Evolutionary conservation across 2,329 filamentous ascomycete genomes (phyloP), one percentile per base, ranked within the genome.

Genomic region (Fusarium newnesense): DNA sequence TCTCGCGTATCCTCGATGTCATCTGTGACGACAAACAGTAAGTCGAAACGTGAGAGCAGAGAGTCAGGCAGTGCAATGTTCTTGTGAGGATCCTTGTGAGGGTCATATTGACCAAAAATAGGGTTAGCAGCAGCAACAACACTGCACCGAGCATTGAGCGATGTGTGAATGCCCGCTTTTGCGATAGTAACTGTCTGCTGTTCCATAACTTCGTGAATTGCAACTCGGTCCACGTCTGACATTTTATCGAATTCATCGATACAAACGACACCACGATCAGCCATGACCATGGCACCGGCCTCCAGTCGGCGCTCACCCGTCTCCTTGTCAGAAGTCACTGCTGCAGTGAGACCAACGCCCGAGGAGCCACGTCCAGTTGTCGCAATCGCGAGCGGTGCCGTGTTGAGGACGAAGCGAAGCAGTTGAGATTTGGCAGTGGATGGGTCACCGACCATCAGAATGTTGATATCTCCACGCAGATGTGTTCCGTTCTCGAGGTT

Each of bases 231-330:
- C 65, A 98, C 92, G 80, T 99, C 96, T 64, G 95, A 98, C 96
- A 99, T 99, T 83, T 99, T 99, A 86, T 99, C 96, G 76, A 99
- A 99, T 80, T 99, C 96, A 81, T 99, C 96, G 75, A 99, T 99
- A 85, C 96, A 99, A 39, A 99, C 96, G 16, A 99, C 96, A 76
- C 96, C 96, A 72, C 96, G 93, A 81, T 99, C 96, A 72, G 92
- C 96, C 79, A 99, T 94, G 69, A 99, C 96, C 96, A 99, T 99
- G 73, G 96, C 96, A 89, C 96, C 96, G 21, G 96, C 96, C 84
- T 99, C 96, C 2, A 99, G 88, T 75, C 96, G 91, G 75, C 96
- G 90, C 81, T 99, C 96, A 66, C 96, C 96, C 2, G 96, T 99
- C 82, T 99, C 96, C 81, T 98, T 98, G 82, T 99, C 96, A 2